Evolutionary conservation across 345 rosid genomes (phyloP), one percentile per base, ranked within the genome.

Genomic region (Reutealis trisperma): DNA sequence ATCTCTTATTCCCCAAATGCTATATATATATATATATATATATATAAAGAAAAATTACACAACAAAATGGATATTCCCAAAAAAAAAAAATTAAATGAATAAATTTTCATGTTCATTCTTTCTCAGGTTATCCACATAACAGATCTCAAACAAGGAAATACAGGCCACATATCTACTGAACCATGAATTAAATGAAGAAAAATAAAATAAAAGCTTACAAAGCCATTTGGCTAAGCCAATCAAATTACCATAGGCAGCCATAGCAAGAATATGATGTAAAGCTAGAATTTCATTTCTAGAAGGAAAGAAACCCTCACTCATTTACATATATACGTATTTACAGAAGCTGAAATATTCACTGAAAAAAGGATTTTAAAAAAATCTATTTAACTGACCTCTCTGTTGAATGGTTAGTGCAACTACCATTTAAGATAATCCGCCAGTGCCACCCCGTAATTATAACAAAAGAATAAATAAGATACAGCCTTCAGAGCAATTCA

Each of bases 241-340:
- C 42, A 70, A 51, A 70, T 52, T 66, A 21, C 52, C 11, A 63
- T 15, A 16, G 19, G 37, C 42, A 8, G 74, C 63, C 41, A 59
- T 15, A 45, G 18, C 15, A 71, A 10, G 74, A 59, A 72, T 41
- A 14, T 22, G 52, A 41, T 27, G 60, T 1, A 61, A 45, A 61
- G 57, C 76, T 62, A 73, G 76, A 73, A 60, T 63, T 62, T 47
- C 77, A 62, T 27, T 42, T 71, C 65, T 27, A 75, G 71, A 74
- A 52, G 22, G 51, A 32, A 59, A 37, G 62, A 76, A 60, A 47
- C 3, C 67, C 75, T 77, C 62, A 44, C 67, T 60, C 81, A 72
- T 79, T 75, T 84, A 83, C 84, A 80, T 76, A 72, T 76, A 76
- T 78, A 71, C 63, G 64, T 73, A 87, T 86, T 74, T 85, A 85